Evolutionary conservation across 768 basidiomycete species (phyloP).

Genomic region (Russula ochroleuca): DNA sequence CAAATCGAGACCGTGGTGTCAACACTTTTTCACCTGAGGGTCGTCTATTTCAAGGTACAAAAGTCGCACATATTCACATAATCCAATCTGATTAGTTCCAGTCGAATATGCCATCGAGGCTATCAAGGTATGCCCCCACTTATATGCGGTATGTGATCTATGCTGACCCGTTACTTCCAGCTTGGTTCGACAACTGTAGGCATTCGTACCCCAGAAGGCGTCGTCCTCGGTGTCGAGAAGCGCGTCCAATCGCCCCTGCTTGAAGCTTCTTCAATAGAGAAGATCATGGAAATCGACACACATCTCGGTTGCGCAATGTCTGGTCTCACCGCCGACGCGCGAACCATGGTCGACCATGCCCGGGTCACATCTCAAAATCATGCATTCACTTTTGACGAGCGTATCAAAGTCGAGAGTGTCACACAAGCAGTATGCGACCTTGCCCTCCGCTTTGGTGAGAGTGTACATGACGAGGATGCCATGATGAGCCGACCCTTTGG

Average conservation of each 20-base stretch:
- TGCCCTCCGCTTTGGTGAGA: slow-evolving; percentile 95
- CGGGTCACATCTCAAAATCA: slow-evolving; percentile 96
- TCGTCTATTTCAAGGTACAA: slow-evolving; percentile 91
- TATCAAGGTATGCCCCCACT: slow-evolving; percentile 68
- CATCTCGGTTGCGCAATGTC: slow-evolving; percentile 99
- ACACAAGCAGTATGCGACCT: slow-evolving; percentile 98
- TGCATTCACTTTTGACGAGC: slow-evolving; percentile 93
- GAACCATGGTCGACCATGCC: slow-evolving; percentile 99
- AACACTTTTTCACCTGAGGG: slow-evolving; percentile 99
- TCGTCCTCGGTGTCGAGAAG: slow-evolving; percentile 95
- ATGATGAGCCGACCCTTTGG: slow-evolving; percentile 99
- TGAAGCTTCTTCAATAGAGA: slow-evolving; percentile 94
- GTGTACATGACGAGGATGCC: slow-evolving; percentile 97
- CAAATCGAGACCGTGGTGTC: slow-evolving; percentile 77
- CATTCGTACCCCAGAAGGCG: slow-evolving; percentile 84
- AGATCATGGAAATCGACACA: slow-evolving; percentile 98
- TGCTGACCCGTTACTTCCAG: slow-evolving; percentile 40
- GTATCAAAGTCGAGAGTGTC: slow-evolving; percentile 94
- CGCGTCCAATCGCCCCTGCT: slow-evolving; percentile 95
- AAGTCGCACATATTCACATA: slow-evolving; percentile 1
- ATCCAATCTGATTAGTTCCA: slow-evolving; percentile 36
- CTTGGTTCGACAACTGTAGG: slow-evolving; percentile 98
- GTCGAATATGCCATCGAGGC: slow-evolving; percentile 99
- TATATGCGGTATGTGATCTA: background rate
- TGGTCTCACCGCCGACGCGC: slow-evolving; percentile 92